phyloP scores from a whole-genome alignment of 139 green algal genomes.

The Mesostigma viride region DNA sequence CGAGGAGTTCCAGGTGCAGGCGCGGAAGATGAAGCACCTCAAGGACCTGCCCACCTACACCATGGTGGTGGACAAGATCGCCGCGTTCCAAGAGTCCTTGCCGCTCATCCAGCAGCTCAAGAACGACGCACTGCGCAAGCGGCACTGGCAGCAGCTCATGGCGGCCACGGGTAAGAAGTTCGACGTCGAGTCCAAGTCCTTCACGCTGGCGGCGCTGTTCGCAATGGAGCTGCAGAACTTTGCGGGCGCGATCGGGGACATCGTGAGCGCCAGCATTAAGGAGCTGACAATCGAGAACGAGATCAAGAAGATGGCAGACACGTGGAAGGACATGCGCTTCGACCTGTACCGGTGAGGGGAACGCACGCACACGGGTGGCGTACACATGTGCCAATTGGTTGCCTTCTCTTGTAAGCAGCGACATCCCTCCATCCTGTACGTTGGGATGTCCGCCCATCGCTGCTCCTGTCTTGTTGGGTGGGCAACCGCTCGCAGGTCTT shows the following conservation, averaged over 20 bases:
- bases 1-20: conserved; percentile 42
- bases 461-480: too few species aligned
- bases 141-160: conserved; percentile 71
- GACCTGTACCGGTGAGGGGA: conserved; percentile 35
- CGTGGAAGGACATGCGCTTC: conserved; percentile 71
- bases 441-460: too few species aligned
- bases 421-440: too few species aligned
- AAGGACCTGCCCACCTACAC: conserved; percentile 51
- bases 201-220: conserved; percentile 72
- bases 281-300: conserved; percentile 80
- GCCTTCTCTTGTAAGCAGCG: too few species aligned
- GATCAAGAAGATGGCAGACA: conserved; percentile 62
- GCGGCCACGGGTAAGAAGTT: conserved; percentile 61
- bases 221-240: conserved; percentile 62
- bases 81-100: conserved; percentile 64
- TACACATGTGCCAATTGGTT: too few species aligned
- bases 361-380: too few species aligned
- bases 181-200: conserved; percentile 61
- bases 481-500: too few species aligned
- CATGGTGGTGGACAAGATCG: conserved; percentile 53
- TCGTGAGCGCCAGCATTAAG: conserved; percentile 60
- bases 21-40: conserved; percentile 51
- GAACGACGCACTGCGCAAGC: conserved; percentile 57
- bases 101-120: conserved; percentile 70
- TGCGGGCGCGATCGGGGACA: conserved; percentile 43